Percentiles rank a stretch among this genome's conserved stretches.
Evolutionary conservation across 108 stramenopile species (phyloP).

Genomic region (Parietichytrium sp.): DNA sequence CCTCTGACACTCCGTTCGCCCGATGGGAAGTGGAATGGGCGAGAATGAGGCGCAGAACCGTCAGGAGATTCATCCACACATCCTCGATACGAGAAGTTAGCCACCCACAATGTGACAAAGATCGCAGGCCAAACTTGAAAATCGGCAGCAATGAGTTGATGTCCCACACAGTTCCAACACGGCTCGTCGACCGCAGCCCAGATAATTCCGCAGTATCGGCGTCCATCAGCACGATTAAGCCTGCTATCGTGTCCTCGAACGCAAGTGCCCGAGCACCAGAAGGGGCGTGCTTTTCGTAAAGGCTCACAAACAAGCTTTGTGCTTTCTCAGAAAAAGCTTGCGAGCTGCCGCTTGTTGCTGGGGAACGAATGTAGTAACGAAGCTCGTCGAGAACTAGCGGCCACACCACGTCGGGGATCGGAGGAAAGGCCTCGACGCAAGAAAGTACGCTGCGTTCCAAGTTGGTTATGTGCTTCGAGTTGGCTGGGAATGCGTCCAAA

Average conservation of each 20-base stretch:
- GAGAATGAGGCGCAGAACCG: background rate
- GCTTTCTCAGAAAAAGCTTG: slow-evolving; percentile 1
- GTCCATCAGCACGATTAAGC: background rate
- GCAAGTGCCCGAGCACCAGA: slow-evolving; percentile 1
- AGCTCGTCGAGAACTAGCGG: slow-evolving; percentile 7
- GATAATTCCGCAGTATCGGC: background rate
- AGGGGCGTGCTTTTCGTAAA: background rate
- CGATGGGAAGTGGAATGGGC: background rate
- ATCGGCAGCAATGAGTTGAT: background rate
- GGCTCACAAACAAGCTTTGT: background rate
- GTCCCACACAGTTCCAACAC: background rate
- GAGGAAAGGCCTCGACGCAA: background rate
- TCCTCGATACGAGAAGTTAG: background rate
- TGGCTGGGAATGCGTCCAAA: background rate
- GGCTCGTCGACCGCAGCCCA: background rate
- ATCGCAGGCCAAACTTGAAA: background rate
- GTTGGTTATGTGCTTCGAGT: slow-evolving; percentile 1
- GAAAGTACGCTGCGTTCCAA: background rate
- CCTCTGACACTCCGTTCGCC: too few relatives aligned
- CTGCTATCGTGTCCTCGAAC: background rate
- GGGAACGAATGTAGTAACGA: background rate
- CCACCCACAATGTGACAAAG: background rate
- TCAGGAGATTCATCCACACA: slow-evolving; percentile 20
- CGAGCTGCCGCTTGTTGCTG: background rate
- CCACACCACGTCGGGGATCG: background rate